phyloP scores from a whole-genome alignment of 2,329 filamentous ascomycete genomes.

The Fusarium anthophilum region DNA sequence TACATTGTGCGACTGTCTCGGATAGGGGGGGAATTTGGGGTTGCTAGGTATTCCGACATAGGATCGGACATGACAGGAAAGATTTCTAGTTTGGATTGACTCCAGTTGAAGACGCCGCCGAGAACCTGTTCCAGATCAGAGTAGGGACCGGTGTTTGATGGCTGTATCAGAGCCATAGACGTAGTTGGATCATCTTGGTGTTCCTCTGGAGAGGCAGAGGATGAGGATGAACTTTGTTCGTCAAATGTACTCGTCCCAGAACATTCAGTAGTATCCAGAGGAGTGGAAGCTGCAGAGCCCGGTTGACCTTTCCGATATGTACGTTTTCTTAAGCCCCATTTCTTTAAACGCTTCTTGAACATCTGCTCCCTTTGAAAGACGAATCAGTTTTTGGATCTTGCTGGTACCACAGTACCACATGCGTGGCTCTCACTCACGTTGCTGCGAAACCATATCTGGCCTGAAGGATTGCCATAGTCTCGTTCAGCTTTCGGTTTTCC shows the following conservation, averaged over 20 bases:
- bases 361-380: constrained; percentile 48
- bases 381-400: constrained; percentile 21
- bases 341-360: constrained; percentile 53
- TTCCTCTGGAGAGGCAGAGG: constrained; percentile 25
- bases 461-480: constrained; percentile 50
- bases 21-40: constrained; percentile 48
- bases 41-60: constrained; percentile 50
- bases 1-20: constrained; percentile 54
- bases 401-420: neutral
- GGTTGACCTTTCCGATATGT: constrained; percentile 46
- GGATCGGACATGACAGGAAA: constrained; percentile 43
- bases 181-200: constrained; percentile 11
- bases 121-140: constrained; percentile 47
- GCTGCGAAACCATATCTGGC: constrained; percentile 49
- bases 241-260: constrained; percentile 25
- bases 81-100: constrained; percentile 47
- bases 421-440: constrained; percentile 45
- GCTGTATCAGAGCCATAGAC: constrained; percentile 35
- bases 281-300: constrained; percentile 34
- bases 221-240: constrained; percentile 22
- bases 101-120: constrained; percentile 49
- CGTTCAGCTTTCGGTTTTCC: constrained; percentile 49
- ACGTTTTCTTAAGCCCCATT: constrained; percentile 51
- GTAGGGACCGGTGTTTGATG: constrained; percentile 40
- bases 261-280: constrained; percentile 20